A percentile compares a stretch with the other conserved stretches of the same genome.
phyloP scores from a whole-genome alignment of 2,329 filamentous ascomycete species.

The Nemania bipapillata region DNA sequence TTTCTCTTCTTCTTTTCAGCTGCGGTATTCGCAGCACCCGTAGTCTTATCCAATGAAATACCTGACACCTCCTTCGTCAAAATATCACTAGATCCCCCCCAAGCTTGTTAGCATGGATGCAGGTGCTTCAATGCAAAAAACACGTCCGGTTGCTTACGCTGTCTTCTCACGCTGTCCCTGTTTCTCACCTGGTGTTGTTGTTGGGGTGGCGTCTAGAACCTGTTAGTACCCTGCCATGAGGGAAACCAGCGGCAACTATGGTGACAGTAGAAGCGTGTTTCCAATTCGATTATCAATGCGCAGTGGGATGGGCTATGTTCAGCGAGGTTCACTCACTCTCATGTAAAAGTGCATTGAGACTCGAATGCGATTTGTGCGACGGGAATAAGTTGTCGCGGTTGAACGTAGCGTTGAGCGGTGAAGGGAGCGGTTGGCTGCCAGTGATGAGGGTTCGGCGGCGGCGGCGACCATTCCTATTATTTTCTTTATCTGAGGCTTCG shows the following conservation, averaged over 20 bases:
- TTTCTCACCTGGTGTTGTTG: conserved; percentile 68
- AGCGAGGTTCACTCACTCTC: conserved; percentile 67
- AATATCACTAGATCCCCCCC: conserved; percentile 71
- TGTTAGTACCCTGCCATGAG: conserved; percentile 43
- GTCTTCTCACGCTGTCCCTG: conserved; percentile 92
- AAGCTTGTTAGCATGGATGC: conserved; percentile 25
- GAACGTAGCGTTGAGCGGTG: conserved; percentile 92
- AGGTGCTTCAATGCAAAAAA: background rate
- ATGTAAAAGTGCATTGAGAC: conserved; percentile 84
- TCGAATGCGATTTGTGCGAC: conserved; percentile 72
- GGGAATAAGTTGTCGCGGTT: conserved; percentile 78
- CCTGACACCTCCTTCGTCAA: conserved; percentile 92
- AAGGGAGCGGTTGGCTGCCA: conserved; percentile 93
- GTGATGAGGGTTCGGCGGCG: conserved; percentile 94
- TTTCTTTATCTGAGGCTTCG: conserved; percentile 78
- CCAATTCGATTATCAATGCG: background rate
- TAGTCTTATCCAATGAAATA: conserved; percentile 86
- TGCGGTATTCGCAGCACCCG: conserved; percentile 54
- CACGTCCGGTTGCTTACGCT: conserved; percentile 71
- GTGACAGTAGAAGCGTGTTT: background rate
- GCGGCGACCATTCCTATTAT: conserved; percentile 89
- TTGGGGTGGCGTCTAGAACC: conserved; percentile 53
- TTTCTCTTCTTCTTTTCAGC: conserved; percentile 74
- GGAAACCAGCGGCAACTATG: background rate
- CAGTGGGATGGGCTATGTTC: background rate